A percentile compares a stretch with the other conserved stretches of the same genome.
Evolutionary conservation across 1,284 basidiomycete genomes (phyloP).

Genomic region (Melanopsichium pennsylvanicum): DNA sequence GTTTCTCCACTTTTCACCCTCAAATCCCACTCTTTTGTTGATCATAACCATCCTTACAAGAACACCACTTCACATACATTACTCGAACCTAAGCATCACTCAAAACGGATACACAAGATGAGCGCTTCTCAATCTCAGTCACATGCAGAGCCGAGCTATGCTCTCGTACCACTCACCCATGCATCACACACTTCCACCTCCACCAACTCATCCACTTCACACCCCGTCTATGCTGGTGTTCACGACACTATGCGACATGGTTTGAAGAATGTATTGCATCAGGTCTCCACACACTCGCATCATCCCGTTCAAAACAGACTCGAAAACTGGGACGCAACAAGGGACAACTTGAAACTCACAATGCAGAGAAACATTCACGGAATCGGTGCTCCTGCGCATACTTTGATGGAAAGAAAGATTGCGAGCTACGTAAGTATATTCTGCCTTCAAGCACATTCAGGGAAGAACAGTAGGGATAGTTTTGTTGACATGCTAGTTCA

Average conservation of each 20-base stretch:
- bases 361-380: slow-evolving; percentile 86
- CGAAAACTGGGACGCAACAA: slow-evolving; percentile 82
- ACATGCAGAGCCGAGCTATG: slow-evolving; percentile 33
- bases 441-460: background rate
- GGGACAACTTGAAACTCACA: slow-evolving; percentile 84
- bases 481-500: no score
- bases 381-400: slow-evolving; percentile 83
- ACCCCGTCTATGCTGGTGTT: slow-evolving; percentile 54
- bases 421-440: slow-evolving; percentile 74
- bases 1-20: background rate
- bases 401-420: slow-evolving; percentile 91
- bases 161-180: slow-evolving; percentile 45
- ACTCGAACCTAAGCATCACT: no score
- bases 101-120: slow-evolving; percentile 17
- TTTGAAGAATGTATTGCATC: slow-evolving; percentile 46
- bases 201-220: slow-evolving; percentile 45
- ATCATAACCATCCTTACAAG: background rate
- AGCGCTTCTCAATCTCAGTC: slow-evolving; percentile 25
- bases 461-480: no score
- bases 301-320: slow-evolving; percentile 63
- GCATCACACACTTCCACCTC: slow-evolving; percentile 32
- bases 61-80: background rate
- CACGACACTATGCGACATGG: slow-evolving; percentile 64
- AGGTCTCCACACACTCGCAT: slow-evolving; percentile 41
- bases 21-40: no score